Evolutionary conservation across 768 basidiomycete genomes (phyloP).

Genomic region (Dendrothele bispora): DNA sequence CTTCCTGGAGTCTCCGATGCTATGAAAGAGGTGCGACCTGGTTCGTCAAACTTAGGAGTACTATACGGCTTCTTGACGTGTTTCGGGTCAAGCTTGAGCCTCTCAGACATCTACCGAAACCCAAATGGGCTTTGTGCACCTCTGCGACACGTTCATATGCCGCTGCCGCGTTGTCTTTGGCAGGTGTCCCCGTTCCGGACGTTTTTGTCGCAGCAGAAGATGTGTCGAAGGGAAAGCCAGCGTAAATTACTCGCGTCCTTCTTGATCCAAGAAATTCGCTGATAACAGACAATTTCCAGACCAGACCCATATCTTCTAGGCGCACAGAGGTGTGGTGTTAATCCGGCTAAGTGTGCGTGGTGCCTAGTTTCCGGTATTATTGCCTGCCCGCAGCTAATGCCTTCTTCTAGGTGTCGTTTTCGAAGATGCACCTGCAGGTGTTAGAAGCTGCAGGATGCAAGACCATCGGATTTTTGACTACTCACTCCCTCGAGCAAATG

Average conservation of each 20-base stretch:
- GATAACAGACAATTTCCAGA: constrained; percentile 33
- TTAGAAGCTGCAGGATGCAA: constrained; percentile 81
- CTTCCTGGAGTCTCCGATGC: constrained; percentile 71
- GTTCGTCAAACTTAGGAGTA: neutral
- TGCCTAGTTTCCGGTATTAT: constrained; percentile 3
- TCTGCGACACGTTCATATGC: constrained; percentile 82
- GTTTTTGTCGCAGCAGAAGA: constrained; percentile 84
- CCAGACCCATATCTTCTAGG: constrained; percentile 93
- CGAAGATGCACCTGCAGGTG: constrained; percentile 88
- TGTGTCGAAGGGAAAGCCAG: constrained; percentile 80
- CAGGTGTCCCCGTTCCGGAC: constrained; percentile 68
- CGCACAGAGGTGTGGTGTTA: constrained; percentile 66
- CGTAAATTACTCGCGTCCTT: too few species aligned
- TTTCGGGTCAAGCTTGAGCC: constrained; percentile 36
- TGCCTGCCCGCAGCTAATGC: neutral
- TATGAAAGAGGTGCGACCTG: constrained; percentile 51
- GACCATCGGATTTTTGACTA: constrained; percentile 82
- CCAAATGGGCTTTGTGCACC: constrained; percentile 87
- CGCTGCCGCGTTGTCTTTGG: constrained; percentile 61
- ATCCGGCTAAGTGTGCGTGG: constrained; percentile 57
- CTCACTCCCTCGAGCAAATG: constrained; percentile 71
- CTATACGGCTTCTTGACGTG: neutral
- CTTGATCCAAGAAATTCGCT: too few species aligned
- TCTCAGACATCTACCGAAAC: constrained; percentile 44
- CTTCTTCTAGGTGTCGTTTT: constrained; percentile 68